phyloP scores from a whole-genome alignment of 1,284 basidiomycete species.

The Cystobasidiaceae sp. region DNA sequence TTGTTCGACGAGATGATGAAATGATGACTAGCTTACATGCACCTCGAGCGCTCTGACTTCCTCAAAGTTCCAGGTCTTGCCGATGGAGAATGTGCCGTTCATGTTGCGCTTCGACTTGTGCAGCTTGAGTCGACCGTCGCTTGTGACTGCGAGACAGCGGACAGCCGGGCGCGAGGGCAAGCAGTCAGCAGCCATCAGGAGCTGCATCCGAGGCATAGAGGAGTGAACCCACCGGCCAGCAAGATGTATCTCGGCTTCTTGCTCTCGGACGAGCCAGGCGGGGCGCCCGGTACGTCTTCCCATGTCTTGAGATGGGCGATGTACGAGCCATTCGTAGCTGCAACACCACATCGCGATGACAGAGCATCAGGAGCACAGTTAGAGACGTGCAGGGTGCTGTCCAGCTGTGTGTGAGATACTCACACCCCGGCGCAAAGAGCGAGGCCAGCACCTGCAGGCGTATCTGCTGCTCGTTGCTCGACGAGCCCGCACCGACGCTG shows the following conservation, averaged over 20 bases:
- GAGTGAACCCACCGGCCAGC: conserved; percentile 35
- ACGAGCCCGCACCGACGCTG: neutral
- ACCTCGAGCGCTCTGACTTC: conserved; percentile 78
- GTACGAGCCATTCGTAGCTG: conserved; percentile 62
- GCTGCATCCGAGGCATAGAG: neutral
- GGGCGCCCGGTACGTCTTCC: conserved; percentile 61
- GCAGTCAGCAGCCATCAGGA: too few species aligned
- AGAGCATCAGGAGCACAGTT: too few species aligned
- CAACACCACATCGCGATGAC: too few species aligned
- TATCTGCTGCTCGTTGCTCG: conserved; percentile 35
- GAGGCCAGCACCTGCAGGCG: conserved; percentile 71
- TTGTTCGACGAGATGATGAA: too few species aligned
- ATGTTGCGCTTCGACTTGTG: conserved; percentile 96
- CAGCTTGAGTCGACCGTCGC: conserved; percentile 47
- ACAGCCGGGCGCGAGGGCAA: too few species aligned
- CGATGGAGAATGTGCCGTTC: conserved; percentile 91
- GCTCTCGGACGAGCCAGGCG: conserved; percentile 16
- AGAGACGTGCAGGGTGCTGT: too few species aligned
- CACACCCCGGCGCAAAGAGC: conserved; percentile 61
- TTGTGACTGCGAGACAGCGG: too few species aligned
- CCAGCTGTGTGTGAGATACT: neutral
- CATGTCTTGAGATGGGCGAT: conserved; percentile 82
- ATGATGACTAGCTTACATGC: conserved; percentile 7
- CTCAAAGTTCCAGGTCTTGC: conserved; percentile 88
- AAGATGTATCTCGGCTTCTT: conserved; percentile 41